Base-by-base conservation (phyloP, 352 stramenopile species). In the Globisporangium paroecandrum region DNA sequence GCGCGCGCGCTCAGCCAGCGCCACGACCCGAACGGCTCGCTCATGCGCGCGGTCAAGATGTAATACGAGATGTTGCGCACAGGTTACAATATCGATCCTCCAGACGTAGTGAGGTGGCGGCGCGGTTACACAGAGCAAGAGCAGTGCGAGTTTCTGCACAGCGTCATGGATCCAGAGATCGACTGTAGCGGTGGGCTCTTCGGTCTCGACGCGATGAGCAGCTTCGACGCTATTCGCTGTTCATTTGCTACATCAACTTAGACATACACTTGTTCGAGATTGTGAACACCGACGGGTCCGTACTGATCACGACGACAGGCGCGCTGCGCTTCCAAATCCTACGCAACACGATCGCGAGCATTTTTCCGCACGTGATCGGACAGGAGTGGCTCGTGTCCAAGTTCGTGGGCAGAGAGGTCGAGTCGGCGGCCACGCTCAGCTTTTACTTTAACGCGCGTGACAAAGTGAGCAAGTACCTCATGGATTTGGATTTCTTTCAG, bases 321-420 rank as follows among this genome's bases (percentile, higher is more conserved):
- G 47, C 43, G 4, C 1, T 77, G 32, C 69, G 58, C 15, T 73
- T 78, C 56, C 69, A 76, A 58, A 73, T 81, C 27, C 43, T 77
- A 15, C 51, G 69, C 49, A 61, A 66, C 43, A 78, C 74, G 32
- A 73, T 78, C 53, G 46, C 64, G 3, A 64, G 53, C 2, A 32
- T 81, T 15, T 77, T 78, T n/a, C 74, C 71, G 0, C 71, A 77
- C 38, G 54, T 77, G 18, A 53, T 69, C n/a, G 61, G 62, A 43
- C 64, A 74, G 65, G 64, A 69, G 34, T 68, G 62, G 54, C 62
- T 78, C 27, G 56, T 72, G 27, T 59, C 63, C 4, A 60, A 70
- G 46, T 69, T 78, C 36, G 62, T 78, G 5, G 74, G 71, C 12
- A 55, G 55, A 5, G 65, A 78, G 7, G 43, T 78, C 3, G 34